Percentiles rank a stretch among this genome's conserved stretches.
Conservation (phyloP, 768 basidiomycete species). For the Russula abietina region DNA sequence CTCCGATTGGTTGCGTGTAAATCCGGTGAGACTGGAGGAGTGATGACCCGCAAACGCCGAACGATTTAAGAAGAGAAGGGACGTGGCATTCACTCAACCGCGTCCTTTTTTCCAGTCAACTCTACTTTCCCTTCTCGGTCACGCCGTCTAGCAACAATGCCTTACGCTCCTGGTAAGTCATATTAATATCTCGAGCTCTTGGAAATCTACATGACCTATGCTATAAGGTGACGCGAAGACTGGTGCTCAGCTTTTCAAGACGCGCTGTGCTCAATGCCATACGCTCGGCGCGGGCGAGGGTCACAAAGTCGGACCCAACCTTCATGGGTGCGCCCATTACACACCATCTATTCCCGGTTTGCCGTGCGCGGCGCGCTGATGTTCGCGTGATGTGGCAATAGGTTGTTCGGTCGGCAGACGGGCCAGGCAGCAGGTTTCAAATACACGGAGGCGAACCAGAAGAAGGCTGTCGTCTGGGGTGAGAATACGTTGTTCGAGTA, state of each 20-base stretch:
- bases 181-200: background rate
- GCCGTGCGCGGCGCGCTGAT: background rate
- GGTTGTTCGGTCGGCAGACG: conserved; percentile 78
- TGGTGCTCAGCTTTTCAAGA: conserved; percentile 95
- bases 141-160: conserved; percentile 32
- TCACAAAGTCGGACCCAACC: conserved; percentile 92
- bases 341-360: background rate
- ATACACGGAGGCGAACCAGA: conserved; percentile 92
- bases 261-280: conserved; percentile 92
- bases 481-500: conserved; percentile 92
- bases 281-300: conserved; percentile 71
- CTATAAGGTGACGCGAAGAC: conserved; percentile 71
- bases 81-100: background rate
- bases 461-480: conserved; percentile 86
- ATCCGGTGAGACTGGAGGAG: background rate
- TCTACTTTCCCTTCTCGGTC: background rate
- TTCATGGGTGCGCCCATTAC: conserved; percentile 65
- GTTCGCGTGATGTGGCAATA: conserved; percentile 29
- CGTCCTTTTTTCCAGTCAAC: background rate
- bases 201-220: too few relatives aligned
- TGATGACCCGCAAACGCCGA: background rate
- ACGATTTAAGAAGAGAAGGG: background rate
- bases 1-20: conserved; percentile 14
- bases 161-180: conserved; percentile 40
- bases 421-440: conserved; percentile 82